These are phyloP conservation scores for Drechslera avenae DNA, from an alignment of 2,329 filamentous ascomycete species.

Conservation along the genomic window DNA sequence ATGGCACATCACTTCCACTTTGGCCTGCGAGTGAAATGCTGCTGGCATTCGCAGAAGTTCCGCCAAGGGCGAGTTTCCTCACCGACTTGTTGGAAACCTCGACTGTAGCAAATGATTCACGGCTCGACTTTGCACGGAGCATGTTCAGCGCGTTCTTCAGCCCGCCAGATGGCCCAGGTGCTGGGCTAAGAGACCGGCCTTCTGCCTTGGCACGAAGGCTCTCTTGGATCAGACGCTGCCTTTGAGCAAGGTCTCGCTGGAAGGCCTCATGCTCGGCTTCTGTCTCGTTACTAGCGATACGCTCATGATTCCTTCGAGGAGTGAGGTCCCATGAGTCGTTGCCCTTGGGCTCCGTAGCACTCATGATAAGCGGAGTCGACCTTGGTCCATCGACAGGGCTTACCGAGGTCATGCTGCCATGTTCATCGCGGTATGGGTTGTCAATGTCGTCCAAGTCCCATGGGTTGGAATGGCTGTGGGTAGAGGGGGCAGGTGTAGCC, in stretches of 20 bases:
- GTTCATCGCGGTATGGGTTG: slow-evolving; percentile 45
- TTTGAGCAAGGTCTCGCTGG: slow-evolving; percentile 71
- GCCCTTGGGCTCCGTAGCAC: slow-evolving; percentile 16
- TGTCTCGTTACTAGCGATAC: slow-evolving; percentile 57
- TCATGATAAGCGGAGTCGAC: slow-evolving; percentile 13
- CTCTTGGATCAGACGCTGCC: slow-evolving; percentile 73
- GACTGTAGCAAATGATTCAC: slow-evolving; percentile 64
- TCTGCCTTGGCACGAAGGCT: slow-evolving; percentile 71
- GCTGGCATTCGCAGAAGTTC: slow-evolving; percentile 45
- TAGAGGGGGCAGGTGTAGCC: slow-evolving; percentile 54
- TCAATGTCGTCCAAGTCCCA: slow-evolving; percentile 61
- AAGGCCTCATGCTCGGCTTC: slow-evolving; percentile 71
- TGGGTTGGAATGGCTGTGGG: slow-evolving; percentile 59
- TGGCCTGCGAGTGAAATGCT: slow-evolving; percentile 41
- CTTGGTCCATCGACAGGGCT: slow-evolving; percentile 41
- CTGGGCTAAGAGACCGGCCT: slow-evolving; percentile 49
- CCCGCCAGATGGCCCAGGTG: slow-evolving; percentile 38
- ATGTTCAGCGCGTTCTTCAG: slow-evolving; percentile 66
- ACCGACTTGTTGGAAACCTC: slow-evolving; percentile 60
- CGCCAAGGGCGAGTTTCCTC: slow-evolving; percentile 65
- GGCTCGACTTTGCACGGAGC: slow-evolving; percentile 69
- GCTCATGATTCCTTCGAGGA: slow-evolving; percentile 53
- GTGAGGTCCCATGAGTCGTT: slow-evolving; percentile 55
- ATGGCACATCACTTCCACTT: slow-evolving; percentile 30
- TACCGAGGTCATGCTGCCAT: slow-evolving; percentile 43